Conservation (phyloP, 2,329 filamentous ascomycete genomes). For the Diaporthe nobilis region DNA sequence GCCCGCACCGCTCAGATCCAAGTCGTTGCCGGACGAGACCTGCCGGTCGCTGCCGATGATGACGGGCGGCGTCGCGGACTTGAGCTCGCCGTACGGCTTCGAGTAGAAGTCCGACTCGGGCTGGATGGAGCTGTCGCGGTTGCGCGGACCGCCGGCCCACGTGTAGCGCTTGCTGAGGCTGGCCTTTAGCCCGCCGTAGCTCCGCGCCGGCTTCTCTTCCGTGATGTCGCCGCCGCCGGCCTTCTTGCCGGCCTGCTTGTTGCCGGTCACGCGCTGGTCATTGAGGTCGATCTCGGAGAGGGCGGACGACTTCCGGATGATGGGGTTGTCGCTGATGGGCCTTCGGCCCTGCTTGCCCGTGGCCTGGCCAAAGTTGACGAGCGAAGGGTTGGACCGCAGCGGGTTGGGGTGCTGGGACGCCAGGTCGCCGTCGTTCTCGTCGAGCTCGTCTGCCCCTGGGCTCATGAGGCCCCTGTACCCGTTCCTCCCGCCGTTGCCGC, state of each 20-base stretch:
- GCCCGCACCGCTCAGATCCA: slow-evolving; percentile 49
- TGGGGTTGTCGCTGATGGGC: slow-evolving; percentile 50
- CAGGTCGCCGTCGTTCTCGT: slow-evolving; percentile 46
- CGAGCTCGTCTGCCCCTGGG: slow-evolving; percentile 42
- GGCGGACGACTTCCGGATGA: slow-evolving; percentile 49
- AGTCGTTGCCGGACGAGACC: slow-evolving; percentile 73
- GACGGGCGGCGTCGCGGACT: slow-evolving; percentile 66
- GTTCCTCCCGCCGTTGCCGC: slow-evolving; percentile 45
- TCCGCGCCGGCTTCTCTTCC: slow-evolving; percentile 27
- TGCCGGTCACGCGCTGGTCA: slow-evolving; percentile 59
- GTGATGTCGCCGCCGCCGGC: slow-evolving; percentile 14
- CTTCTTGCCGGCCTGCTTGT: slow-evolving; percentile 44
- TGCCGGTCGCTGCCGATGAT: slow-evolving; percentile 66
- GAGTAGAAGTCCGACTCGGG: slow-evolving; percentile 64
- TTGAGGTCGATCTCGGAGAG: slow-evolving; percentile 64
- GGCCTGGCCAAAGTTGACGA: slow-evolving; percentile 31
- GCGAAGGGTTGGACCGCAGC: slow-evolving; percentile 65
- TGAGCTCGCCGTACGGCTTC: slow-evolving; percentile 73
- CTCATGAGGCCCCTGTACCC: slow-evolving; percentile 43
- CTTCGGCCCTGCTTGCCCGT: slow-evolving; percentile 32
- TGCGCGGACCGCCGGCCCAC: slow-evolving; percentile 44
- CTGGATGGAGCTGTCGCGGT: slow-evolving; percentile 64
- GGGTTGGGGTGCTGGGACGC: slow-evolving; percentile 64
- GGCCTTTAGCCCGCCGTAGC: slow-evolving; percentile 26
- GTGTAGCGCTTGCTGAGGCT: slow-evolving; percentile 38